Evolutionary conservation across 2,329 filamentous ascomycete species (phyloP).

Genomic region (Stenocarpella maydis): DNA sequence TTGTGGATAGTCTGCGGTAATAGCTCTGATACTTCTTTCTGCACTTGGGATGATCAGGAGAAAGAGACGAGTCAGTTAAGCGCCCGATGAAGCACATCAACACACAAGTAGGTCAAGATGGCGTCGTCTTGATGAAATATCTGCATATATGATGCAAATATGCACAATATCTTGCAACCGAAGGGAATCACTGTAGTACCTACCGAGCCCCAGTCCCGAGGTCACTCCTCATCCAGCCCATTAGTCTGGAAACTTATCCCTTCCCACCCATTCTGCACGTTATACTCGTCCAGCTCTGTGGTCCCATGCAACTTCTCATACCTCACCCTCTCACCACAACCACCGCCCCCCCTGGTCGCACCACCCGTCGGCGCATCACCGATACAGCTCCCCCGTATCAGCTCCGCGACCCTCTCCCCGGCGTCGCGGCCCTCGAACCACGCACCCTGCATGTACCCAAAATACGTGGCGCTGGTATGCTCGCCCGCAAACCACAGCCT

Average conservation of each 20-base stretch:
- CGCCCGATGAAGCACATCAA: too few species aligned
- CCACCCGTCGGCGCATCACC: background rate
- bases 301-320: background rate
- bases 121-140: too few species aligned
- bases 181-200: background rate
- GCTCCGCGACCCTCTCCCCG: background rate
- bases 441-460: slow-evolving; percentile 4
- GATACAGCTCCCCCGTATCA: background rate
- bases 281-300: slow-evolving; percentile 4
- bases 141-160: background rate
- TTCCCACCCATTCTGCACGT: background rate
- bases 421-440: slow-evolving; percentile 13
- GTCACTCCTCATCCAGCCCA: background rate
- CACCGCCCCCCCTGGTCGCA: background rate
- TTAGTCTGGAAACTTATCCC: background rate
- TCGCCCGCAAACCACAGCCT: slow-evolving; percentile 15
- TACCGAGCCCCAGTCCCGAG: too few species aligned
- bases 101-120: too few species aligned
- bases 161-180: background rate
- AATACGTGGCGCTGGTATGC: background rate
- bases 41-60: too few species aligned
- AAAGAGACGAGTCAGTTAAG: too few species aligned
- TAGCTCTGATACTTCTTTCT: too few species aligned
- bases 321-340: background rate
- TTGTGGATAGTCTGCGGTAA: too few species aligned